Evolutionary conservation across 148 eudicot genomes (phyloP).

Genomic region (Camellia granthamiana): DNA sequence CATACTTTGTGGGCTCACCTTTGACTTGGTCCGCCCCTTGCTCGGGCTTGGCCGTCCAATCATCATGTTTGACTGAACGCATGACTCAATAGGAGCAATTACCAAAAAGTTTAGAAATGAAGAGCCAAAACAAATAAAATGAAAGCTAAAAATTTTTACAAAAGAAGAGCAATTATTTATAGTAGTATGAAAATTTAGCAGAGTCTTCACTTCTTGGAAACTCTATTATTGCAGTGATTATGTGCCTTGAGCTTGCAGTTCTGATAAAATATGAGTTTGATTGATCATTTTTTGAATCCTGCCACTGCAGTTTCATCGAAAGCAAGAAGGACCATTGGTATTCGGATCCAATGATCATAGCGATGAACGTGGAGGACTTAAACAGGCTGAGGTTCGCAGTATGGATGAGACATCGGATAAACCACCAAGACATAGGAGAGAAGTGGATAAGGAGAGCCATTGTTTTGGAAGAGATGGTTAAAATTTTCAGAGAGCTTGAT

Average conservation of each 20-base stretch:
- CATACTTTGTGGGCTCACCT: too few species aligned
- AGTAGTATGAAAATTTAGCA: too few species aligned
- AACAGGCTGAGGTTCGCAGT: constrained; percentile 37
- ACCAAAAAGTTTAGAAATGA: too few species aligned
- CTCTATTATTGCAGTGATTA: neutral
- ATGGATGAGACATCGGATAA: constrained; percentile 72
- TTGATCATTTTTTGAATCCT: neutral
- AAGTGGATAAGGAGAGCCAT: constrained; percentile 44
- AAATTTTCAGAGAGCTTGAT: constrained; percentile 56
- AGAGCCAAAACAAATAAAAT: too few species aligned
- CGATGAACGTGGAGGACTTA: constrained; percentile 42
- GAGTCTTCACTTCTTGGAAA: neutral
- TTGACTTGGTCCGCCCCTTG: too few species aligned
- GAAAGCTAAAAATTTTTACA: too few species aligned
- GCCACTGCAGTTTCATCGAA: constrained; percentile 45
- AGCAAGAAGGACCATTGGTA: constrained; percentile 74
- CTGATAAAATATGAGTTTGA: neutral
- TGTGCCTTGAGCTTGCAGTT: neutral
- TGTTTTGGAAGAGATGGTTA: constrained; percentile 57
- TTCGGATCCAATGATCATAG: constrained; percentile 40
- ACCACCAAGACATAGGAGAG: constrained; percentile 65
- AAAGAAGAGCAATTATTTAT: too few species aligned
- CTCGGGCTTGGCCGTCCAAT: too few species aligned
- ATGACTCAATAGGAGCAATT: too few species aligned
- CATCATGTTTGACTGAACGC: too few species aligned